Conservation (phyloP, 495 filamentous ascomycete species). For the Peziza echinospora region DNA sequence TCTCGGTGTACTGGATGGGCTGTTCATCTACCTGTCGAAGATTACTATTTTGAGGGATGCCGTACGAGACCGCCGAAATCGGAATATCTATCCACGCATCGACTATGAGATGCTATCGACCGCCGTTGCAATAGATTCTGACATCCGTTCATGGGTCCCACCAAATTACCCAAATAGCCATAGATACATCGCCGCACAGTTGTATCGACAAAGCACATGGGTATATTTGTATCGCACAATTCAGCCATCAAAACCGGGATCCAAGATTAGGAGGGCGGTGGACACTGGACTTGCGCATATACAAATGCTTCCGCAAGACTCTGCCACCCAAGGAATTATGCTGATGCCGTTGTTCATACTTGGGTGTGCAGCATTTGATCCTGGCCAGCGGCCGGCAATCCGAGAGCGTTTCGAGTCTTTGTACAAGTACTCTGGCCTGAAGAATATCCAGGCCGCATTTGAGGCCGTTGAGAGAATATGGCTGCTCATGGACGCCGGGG, state of each 20-base stretch:
- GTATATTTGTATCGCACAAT: constrained; percentile 76
- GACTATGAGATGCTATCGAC: constrained; percentile 52
- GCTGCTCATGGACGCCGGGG: constrained; percentile 55
- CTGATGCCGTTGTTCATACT: constrained; percentile 72
- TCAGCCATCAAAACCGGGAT: constrained; percentile 45
- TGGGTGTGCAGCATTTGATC: constrained; percentile 63
- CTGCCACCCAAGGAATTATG: constrained; percentile 54
- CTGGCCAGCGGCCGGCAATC: constrained; percentile 45
- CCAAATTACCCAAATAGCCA: constrained; percentile 45
- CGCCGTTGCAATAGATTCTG: constrained; percentile 57
- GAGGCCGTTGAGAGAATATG: constrained; percentile 62
- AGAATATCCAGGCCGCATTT: constrained; percentile 56
- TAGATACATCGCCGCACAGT: constrained; percentile 51
- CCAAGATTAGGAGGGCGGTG: constrained; percentile 50
- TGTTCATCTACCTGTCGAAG: constrained; percentile 60
- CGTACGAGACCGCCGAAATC: constrained; percentile 43
- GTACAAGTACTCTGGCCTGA: constrained; percentile 54
- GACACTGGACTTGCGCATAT: constrained; percentile 51
- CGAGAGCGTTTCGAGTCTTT: constrained; percentile 44
- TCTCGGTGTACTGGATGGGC: constrained; percentile 67
- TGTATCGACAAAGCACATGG: constrained; percentile 83
- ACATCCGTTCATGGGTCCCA: constrained; percentile 55
- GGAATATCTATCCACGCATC: constrained; percentile 44
- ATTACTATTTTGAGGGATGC: constrained; percentile 59
- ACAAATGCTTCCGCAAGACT: constrained; percentile 38